Percentiles rank a stretch among this genome's conserved stretches.
These are phyloP conservation scores for Trichophyton schoenleinii DNA, from an alignment of 2,329 filamentous ascomycete species.

Conservation along the genomic window DNA sequence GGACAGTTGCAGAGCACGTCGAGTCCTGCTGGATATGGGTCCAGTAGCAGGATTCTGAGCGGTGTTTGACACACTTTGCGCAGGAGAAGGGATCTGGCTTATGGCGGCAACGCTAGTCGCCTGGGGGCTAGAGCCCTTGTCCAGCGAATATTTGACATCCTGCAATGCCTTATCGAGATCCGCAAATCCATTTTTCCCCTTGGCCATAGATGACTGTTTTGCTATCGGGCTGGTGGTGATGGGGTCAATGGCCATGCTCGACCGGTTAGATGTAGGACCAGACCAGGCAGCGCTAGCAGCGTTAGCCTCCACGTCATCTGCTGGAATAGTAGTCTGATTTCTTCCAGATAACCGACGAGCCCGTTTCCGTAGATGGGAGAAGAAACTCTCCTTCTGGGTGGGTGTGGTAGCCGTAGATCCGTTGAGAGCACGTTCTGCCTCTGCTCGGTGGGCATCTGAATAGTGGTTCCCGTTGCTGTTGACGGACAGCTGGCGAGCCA, in stretches of 20 bases:
- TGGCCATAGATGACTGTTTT: slow-evolving; percentile 31
- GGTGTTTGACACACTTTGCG: slow-evolving; percentile 22
- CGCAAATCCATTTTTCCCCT: slow-evolving; percentile 41
- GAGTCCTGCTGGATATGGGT: slow-evolving; percentile 66
- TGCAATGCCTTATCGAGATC: slow-evolving; percentile 51
- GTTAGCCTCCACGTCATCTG: slow-evolving; percentile 84
- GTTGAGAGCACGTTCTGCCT: slow-evolving; percentile 81
- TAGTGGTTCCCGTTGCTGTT: slow-evolving; percentile 90
- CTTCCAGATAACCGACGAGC: slow-evolving; percentile 85
- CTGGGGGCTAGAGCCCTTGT: slow-evolving; percentile 21
- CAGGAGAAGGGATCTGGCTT: slow-evolving; percentile 22
- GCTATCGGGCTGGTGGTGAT: slow-evolving; percentile 27
- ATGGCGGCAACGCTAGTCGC: slow-evolving; percentile 9
- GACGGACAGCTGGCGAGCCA: slow-evolving; percentile 84
- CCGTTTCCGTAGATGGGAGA: slow-evolving; percentile 89
- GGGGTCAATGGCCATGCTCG: slow-evolving; percentile 65
- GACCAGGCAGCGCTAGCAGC: slow-evolving; percentile 83
- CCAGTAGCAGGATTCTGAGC: slow-evolving; percentile 10
- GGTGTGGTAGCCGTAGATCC: slow-evolving; percentile 69
- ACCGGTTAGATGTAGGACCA: slow-evolving; percentile 75
- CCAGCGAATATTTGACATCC: slow-evolving; percentile 47
- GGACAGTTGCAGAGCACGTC: slow-evolving; percentile 59
- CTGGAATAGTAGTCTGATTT: slow-evolving; percentile 69
- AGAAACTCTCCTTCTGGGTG: slow-evolving; percentile 79
- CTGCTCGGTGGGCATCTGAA: slow-evolving; percentile 73